These are phyloP conservation scores for Neospermospora avenae DNA, from an alignment of 2,329 filamentous ascomycete genomes.

Conservation along the genomic window DNA sequence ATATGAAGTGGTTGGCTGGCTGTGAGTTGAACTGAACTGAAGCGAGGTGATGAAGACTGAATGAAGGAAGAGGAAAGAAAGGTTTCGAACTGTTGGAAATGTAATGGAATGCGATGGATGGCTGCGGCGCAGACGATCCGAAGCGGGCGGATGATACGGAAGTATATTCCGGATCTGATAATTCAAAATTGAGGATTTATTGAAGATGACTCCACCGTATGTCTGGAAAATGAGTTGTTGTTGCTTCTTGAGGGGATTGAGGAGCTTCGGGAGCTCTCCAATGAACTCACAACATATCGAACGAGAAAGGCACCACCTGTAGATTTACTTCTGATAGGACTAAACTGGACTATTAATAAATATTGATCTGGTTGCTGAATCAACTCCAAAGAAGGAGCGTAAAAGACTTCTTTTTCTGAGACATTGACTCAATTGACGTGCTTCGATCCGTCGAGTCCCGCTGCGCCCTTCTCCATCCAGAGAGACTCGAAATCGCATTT, in stretches of 20 bases:
- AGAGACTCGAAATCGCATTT: not conserved
- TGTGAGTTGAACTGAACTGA: not conserved
- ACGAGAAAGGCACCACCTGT: too few relatives aligned
- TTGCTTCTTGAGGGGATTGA: too few relatives aligned
- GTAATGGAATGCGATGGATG: not conserved
- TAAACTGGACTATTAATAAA: not conserved
- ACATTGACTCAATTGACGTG: constrained; percentile 6
- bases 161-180: not conserved
- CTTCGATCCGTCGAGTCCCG: not conserved
- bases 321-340: too few relatives aligned
- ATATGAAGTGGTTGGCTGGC: not conserved
- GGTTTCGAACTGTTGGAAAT: not conserved
- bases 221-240: not conserved
- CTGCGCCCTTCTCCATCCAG: not conserved
- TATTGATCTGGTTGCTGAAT: not conserved
- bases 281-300: too few relatives aligned
- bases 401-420: not conserved
- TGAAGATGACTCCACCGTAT: not conserved
- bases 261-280: too few relatives aligned
- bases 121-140: not conserved
- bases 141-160: not conserved
- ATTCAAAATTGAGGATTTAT: not conserved
- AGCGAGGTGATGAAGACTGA: not conserved
- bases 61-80: not conserved
- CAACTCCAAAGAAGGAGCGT: not conserved